These are phyloP conservation scores for Phytopythium aichiense DNA, from an alignment of 352 stramenopile species.

Conservation along the genomic window DNA sequence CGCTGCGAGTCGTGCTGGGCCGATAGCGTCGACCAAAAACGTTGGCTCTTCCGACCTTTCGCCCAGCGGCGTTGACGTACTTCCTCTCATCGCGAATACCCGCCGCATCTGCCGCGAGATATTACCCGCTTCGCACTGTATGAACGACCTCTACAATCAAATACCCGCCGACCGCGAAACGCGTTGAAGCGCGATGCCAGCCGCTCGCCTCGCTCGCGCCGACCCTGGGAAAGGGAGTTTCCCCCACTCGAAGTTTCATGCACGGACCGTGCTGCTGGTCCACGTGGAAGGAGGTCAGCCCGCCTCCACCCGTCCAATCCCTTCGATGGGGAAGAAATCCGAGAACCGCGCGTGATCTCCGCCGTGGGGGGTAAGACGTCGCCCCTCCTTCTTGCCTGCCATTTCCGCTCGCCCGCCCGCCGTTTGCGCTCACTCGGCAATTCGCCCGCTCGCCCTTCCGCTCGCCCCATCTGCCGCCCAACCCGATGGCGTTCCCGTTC, in stretches of 20 bases:
- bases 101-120: background rate
- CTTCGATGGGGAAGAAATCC: background rate
- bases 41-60: slow-evolving; percentile 2
- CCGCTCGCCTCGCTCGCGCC: background rate
- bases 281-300: background rate
- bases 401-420: background rate
- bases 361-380: background rate
- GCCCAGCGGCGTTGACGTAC: background rate
- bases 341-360: background rate
- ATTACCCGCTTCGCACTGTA: background rate
- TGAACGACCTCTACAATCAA: background rate
- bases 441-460: slow-evolving; percentile 16
- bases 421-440: slow-evolving; percentile 16
- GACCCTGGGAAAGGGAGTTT: background rate
- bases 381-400: background rate
- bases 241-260: background rate
- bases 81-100: background rate
- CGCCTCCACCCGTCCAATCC: background rate
- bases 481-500: slow-evolving; percentile 22
- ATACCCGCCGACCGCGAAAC: background rate
- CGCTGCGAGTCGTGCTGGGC: background rate
- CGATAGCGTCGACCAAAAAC: background rate
- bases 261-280: background rate
- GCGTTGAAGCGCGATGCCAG: slow-evolving; percentile 1
- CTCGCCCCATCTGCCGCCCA: background rate